Percentiles rank a stretch among this genome's conserved stretches.
Evolutionary conservation across 2,329 filamentous ascomycete species (phyloP).

Genomic region (Graphilbum sp.): DNA sequence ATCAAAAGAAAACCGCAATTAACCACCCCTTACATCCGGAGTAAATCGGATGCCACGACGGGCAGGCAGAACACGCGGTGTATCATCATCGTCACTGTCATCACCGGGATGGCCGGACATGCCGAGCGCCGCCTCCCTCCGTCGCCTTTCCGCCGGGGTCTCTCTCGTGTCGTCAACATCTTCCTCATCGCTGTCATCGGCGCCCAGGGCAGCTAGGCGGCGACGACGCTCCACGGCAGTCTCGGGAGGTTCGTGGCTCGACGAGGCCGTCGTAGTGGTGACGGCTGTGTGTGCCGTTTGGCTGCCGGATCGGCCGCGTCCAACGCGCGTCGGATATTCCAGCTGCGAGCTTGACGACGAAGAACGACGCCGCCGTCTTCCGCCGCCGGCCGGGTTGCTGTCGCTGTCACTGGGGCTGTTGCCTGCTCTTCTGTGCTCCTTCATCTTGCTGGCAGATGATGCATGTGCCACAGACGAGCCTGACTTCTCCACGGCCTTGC

Average conservation of each 20-base stretch:
- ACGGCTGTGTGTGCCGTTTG: background rate
- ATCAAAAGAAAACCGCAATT: background rate
- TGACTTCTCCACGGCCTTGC: background rate
- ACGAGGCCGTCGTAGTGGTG: background rate
- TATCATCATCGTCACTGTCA: conserved; percentile 42
- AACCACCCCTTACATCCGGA: conserved; percentile 9
- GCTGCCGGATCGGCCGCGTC: background rate
- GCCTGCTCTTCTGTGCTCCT: background rate
- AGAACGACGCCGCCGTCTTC: background rate
- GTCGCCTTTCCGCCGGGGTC: conserved; percentile 57
- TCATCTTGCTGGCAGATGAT: too few species aligned
- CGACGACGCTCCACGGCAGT: conserved; percentile 55
- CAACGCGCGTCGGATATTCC: background rate
- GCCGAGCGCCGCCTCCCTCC: conserved; percentile 59
- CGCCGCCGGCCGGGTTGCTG: background rate
- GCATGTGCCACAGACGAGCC: background rate
- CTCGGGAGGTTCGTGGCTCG: conserved; percentile 23
- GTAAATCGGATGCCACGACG: conserved; percentile 46
- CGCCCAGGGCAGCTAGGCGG: conserved; percentile 36
- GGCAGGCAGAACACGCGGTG: conserved; percentile 31
- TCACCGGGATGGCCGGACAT: conserved; percentile 26
- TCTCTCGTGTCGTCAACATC: conserved; percentile 32
- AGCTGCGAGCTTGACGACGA: conserved; percentile 3
- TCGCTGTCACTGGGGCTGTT: background rate
- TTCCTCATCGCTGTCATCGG: conserved; percentile 18